A percentile compares a stretch with the other conserved stretches of the same genome.
phyloP scores from a whole-genome alignment of 2,329 filamentous ascomycete genomes.

The Arachnopeziza araneosa region DNA sequence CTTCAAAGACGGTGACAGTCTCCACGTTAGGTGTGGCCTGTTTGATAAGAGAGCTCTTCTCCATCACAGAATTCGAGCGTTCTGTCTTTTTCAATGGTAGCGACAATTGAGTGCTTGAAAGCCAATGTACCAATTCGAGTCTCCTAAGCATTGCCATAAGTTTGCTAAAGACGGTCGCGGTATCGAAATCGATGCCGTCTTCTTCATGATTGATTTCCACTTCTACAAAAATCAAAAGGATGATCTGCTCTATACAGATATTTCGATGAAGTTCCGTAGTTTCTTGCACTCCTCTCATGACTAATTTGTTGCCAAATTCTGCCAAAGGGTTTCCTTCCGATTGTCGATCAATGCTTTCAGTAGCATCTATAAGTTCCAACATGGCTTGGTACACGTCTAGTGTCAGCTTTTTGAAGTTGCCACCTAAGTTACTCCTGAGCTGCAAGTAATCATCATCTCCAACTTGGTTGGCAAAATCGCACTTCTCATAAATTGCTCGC shows the following conservation, averaged over 20 bases:
- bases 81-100: constrained; percentile 42
- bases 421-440: constrained; percentile 63
- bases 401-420: constrained; percentile 55
- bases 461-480: constrained; percentile 72
- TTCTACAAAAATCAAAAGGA: constrained; percentile 82
- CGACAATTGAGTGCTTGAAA: constrained; percentile 53
- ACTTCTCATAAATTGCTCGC: constrained; percentile 70
- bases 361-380: constrained; percentile 40
- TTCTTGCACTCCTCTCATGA: constrained; percentile 75
- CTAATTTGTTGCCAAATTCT: constrained; percentile 68
- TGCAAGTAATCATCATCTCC: constrained; percentile 74
- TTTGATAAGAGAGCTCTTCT: constrained; percentile 28
- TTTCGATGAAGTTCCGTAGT: constrained; percentile 66
- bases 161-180: constrained; percentile 65
- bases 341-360: constrained; percentile 29
- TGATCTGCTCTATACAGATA: constrained; percentile 74
- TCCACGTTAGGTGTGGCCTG: constrained; percentile 39
- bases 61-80: constrained; percentile 31
- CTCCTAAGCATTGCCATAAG: constrained; percentile 67
- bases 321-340: constrained; percentile 47
- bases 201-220: constrained; percentile 72
- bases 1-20: constrained; percentile 54
- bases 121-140: constrained; percentile 68
- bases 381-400: constrained; percentile 50
- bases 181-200: constrained; percentile 58